phyloP scores from a whole-genome alignment of 2,329 filamentous ascomycete genomes.

The Phaeosphaeriaceae sp. region DNA sequence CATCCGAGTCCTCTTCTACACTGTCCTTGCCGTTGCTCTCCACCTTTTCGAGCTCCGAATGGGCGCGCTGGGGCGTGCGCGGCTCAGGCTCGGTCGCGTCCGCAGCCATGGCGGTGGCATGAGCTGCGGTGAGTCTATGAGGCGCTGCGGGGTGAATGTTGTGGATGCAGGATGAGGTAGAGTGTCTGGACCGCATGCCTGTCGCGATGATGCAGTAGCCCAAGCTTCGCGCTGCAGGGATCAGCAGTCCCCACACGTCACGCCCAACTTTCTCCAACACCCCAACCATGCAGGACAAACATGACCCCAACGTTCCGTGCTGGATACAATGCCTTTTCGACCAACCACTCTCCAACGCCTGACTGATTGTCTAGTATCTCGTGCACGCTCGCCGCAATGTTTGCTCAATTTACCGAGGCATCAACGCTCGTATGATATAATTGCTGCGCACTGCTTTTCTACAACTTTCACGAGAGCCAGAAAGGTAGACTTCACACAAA shows the following conservation, averaged over 20 bases:
- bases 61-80: conserved; percentile 44
- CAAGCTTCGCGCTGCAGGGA: conserved; percentile 17
- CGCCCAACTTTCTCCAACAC: background rate
- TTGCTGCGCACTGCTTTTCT: conserved; percentile 23
- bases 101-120: conserved; percentile 52
- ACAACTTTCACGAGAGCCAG: conserved; percentile 17
- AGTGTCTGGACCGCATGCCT: conserved; percentile 1
- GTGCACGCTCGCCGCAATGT: conserved; percentile 5
- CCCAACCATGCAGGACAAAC: conserved; percentile 21
- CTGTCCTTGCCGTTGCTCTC: conserved; percentile 30
- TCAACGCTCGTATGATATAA: too few relatives aligned
- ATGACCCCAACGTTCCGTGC: conserved; percentile 5
- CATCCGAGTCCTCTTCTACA: conserved; percentile 36
- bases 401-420: background rate
- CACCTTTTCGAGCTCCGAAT: conserved; percentile 18
- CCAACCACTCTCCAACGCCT: conserved; percentile 29
- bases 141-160: background rate
- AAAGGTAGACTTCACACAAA: conserved; percentile 34
- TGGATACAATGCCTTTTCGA: conserved; percentile 36
- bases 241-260: conserved; percentile 4
- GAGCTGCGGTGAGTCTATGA: conserved; percentile 35
- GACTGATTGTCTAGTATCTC: conserved; percentile 24
- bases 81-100: conserved; percentile 41
- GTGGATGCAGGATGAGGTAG: conserved; percentile 19
- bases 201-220: background rate